phyloP scores from a whole-genome alignment of 2,329 filamentous ascomycete species.

The Pestalotiopsis sp. region DNA sequence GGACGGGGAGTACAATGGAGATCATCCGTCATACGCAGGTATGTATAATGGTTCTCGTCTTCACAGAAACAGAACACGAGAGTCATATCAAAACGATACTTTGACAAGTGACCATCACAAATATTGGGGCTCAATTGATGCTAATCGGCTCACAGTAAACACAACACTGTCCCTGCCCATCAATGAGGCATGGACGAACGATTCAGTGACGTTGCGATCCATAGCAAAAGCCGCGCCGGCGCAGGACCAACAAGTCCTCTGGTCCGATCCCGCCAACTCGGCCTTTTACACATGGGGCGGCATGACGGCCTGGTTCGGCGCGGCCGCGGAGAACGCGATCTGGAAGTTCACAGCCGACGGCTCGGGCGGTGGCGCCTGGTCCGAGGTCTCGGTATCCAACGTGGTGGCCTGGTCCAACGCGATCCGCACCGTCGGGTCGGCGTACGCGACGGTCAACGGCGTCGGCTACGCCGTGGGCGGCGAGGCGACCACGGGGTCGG shows the following conservation, averaged over 20 bases:
- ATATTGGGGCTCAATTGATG: neutral
- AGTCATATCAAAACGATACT: too few species aligned
- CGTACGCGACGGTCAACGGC: constrained; percentile 27
- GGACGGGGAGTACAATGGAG: constrained; percentile 24
- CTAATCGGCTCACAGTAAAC: constrained; percentile 26
- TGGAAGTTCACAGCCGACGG: constrained; percentile 36
- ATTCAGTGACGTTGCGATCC: constrained; percentile 30
- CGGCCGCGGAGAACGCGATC: constrained; percentile 27
- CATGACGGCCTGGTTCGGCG: constrained; percentile 20
- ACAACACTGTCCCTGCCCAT: constrained; percentile 37
- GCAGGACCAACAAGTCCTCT: constrained; percentile 33
- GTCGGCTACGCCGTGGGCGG: constrained; percentile 37
- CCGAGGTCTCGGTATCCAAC: constrained; percentile 27
- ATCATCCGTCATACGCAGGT: constrained; percentile 26
- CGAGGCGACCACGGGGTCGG: constrained; percentile 24
- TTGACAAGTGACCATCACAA: neutral
- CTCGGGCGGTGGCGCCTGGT: constrained; percentile 36
- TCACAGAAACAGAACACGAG: neutral
- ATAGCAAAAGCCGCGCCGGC: constrained; percentile 31
- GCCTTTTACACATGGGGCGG: constrained; percentile 39
- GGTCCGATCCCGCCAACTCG: constrained; percentile 31
- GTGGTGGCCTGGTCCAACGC: constrained; percentile 37
- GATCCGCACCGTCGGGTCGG: constrained; percentile 30
- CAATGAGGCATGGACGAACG: constrained; percentile 36
- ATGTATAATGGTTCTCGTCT: constrained; percentile 8